A percentile compares a stretch with the other conserved stretches of the same genome.
Evolutionary conservation across 2,329 filamentous ascomycete genomes (phyloP).

Genomic region (Pseudogymnoascus sp.): DNA sequence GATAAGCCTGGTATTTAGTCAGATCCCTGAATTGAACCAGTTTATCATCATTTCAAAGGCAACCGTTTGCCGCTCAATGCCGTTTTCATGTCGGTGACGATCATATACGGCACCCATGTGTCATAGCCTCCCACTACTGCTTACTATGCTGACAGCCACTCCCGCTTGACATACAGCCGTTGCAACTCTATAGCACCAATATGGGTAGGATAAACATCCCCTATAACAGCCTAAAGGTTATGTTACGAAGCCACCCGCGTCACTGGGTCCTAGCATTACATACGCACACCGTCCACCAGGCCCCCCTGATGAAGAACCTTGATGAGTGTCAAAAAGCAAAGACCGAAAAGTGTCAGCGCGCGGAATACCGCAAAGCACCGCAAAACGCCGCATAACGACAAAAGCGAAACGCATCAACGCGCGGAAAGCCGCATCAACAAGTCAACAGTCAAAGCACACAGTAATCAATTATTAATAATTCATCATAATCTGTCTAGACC

Average conservation of each 20-base stretch:
- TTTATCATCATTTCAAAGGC: neutral
- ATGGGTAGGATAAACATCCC: neutral
- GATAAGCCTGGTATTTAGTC: neutral
- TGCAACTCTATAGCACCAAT: neutral
- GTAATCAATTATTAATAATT: conserved; percentile 6
- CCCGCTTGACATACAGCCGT: neutral
- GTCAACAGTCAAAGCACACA: neutral
- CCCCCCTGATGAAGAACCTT: too few relatives aligned
- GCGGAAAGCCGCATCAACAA: neutral
- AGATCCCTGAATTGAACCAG: neutral
- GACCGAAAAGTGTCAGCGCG: too few relatives aligned
- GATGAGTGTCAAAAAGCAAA: too few relatives aligned
- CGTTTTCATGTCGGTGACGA: neutral
- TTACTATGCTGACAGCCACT: neutral
- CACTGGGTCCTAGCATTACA: too few relatives aligned
- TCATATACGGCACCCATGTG: neutral
- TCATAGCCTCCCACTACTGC: neutral
- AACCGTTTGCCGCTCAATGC: neutral
- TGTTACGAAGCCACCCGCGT: neutral
- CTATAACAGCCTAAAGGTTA: neutral
- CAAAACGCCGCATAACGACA: too few relatives aligned
- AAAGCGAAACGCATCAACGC: neutral
- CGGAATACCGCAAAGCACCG: too few relatives aligned
- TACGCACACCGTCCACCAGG: too few relatives aligned
- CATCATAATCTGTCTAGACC: conserved; percentile 4